Percentiles rank a stretch among this genome's conserved stretches.
Evolutionary conservation across 225 moss, liverwort and hornwort genomes (phyloP).

Genomic region (Physcomitrium patens): DNA sequence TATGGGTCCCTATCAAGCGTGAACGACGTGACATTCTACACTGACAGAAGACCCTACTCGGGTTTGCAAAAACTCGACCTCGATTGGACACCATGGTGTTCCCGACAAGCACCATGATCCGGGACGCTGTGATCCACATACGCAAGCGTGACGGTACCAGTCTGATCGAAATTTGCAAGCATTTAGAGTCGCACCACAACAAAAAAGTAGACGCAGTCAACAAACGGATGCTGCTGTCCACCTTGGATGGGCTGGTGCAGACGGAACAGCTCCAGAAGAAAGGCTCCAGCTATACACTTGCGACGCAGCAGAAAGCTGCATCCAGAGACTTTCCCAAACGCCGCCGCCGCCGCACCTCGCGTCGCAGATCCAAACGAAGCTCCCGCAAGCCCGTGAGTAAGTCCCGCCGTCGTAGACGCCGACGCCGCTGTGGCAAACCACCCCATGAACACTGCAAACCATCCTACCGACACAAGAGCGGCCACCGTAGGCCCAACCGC

Average conservation of each 20-base stretch:
- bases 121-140: constrained; percentile 37
- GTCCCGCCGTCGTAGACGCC: no score
- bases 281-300: constrained; percentile 35
- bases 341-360: neutral
- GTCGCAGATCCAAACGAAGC: neutral
- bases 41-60: neutral
- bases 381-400: no score
- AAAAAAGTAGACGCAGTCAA: constrained; percentile 34
- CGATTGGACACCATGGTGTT: constrained; percentile 18
- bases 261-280: constrained; percentile 31
- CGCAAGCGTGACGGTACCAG: constrained; percentile 24
- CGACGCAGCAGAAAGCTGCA: accelerated
- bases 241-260: constrained; percentile 29
- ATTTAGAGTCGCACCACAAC: constrained; percentile 36
- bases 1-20: no score
- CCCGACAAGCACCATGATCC: constrained; percentile 38
- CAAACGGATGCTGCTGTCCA: constrained; percentile 30
- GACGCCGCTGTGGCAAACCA: no score
- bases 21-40: no score
- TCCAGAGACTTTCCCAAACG: neutral
- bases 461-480: neutral
- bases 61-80: neutral
- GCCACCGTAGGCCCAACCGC: neutral
- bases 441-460: no score
- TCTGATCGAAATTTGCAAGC: constrained; percentile 33